phyloP scores from a whole-genome alignment of 441 rosid species.

The Arabidopsis lyrata region DNA sequence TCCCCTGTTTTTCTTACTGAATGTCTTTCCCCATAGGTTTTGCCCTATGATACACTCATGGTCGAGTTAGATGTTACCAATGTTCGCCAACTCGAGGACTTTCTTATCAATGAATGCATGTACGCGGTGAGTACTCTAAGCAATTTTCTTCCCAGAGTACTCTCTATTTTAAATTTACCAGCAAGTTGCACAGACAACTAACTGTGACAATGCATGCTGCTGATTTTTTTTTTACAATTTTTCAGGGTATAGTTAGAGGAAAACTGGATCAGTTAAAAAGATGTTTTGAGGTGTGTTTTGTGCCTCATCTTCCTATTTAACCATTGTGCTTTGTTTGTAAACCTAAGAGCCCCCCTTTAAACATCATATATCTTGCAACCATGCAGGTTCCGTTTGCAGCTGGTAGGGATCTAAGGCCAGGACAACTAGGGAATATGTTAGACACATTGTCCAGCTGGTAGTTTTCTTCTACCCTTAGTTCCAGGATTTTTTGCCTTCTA shows the following conservation, averaged over 20 bases:
- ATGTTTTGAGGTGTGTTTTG: conserved; percentile 85
- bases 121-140: conserved; percentile 71
- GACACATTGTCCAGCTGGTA: conserved; percentile 94
- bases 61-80: conserved; percentile 86
- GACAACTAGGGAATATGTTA: conserved; percentile 86
- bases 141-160: neutral
- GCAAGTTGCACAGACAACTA: conserved; percentile 6
- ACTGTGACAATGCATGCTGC: conserved; percentile 3
- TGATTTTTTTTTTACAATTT: conserved; percentile 26
- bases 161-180: neutral
- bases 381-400: conserved; percentile 93
- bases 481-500: neutral
- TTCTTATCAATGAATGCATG: conserved; percentile 99
- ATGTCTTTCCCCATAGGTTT: conserved; percentile 54
- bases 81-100: conserved; percentile 98
- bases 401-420: conserved; percentile 97
- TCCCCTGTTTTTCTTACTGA: neutral
- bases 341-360: neutral
- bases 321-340: conserved; percentile 31
- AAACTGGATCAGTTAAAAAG: conserved; percentile 95
- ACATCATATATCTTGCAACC: conserved; percentile 9
- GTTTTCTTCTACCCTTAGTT: conserved; percentile 16
- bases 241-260: conserved; percentile 95
- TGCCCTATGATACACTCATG: conserved; percentile 90
- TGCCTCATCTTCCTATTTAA: conserved; percentile 5